Conservation (phyloP, 495 filamentous ascomycete species). For the Geopyxis carbonaria region DNA sequence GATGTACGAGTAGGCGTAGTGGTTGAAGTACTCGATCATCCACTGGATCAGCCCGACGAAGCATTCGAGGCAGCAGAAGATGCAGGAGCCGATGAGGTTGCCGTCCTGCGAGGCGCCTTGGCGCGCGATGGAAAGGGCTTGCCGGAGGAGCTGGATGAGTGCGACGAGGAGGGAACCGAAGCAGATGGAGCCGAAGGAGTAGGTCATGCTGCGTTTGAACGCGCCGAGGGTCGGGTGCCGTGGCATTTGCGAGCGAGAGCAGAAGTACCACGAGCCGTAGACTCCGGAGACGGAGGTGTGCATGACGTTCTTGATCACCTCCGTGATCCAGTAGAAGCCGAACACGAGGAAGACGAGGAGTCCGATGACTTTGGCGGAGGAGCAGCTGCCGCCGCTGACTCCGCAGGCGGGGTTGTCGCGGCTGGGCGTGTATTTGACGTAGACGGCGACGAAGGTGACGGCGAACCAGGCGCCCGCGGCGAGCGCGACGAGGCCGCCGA, state of each 20-base stretch:
- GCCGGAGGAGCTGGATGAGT: conserved; percentile 68
- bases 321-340: conserved; percentile 78
- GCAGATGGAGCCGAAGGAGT: conserved; percentile 80
- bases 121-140: conserved; percentile 56
- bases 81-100: conserved; percentile 46
- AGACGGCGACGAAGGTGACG: conserved; percentile 46
- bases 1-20: conserved; percentile 85
- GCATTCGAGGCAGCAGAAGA: conserved; percentile 56
- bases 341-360: conserved; percentile 77
- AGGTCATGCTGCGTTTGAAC: conserved; percentile 60
- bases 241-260: conserved; percentile 47
- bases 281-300: conserved; percentile 76
- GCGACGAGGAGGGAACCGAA: conserved; percentile 72
- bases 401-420: conserved; percentile 49
- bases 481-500: conserved; percentile 58
- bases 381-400: conserved; percentile 48
- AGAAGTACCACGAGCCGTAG: conserved; percentile 80
- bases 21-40: conserved; percentile 61
- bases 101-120: conserved; percentile 46
- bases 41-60: conserved; percentile 66
- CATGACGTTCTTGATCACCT: conserved; percentile 82
- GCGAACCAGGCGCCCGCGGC: conserved; percentile 53
- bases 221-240: conserved; percentile 59
- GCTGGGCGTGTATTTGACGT: conserved; percentile 61
- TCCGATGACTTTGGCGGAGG: conserved; percentile 58